Conservation (phyloP, 2,329 filamentous ascomycete genomes). For the Furcasterigmium furcatum region DNA sequence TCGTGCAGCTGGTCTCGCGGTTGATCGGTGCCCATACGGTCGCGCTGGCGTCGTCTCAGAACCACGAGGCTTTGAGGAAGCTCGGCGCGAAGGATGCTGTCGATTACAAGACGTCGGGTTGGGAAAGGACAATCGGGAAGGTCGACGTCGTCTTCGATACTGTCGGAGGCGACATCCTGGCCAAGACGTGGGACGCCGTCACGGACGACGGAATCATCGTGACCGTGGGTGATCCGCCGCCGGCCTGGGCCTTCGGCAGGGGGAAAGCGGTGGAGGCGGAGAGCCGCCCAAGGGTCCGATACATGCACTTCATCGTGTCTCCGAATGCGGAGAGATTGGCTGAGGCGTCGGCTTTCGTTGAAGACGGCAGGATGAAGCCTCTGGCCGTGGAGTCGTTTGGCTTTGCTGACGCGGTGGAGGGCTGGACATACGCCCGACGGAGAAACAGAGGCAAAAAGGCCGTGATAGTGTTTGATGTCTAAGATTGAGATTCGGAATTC, state of each 20-base stretch:
- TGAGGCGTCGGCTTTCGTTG: slow-evolving; percentile 15
- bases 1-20: slow-evolving; percentile 22
- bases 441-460: slow-evolving; percentile 19
- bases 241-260: slow-evolving; percentile 23
- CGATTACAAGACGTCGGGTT: slow-evolving; percentile 18
- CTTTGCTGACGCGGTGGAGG: slow-evolving; percentile 16
- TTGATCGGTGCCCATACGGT: slow-evolving; percentile 17
- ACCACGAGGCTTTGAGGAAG: slow-evolving; percentile 10
- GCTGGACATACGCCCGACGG: slow-evolving; percentile 18
- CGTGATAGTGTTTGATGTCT: slow-evolving; percentile 18
- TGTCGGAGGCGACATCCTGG: slow-evolving; percentile 21
- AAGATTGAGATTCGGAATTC: no score
- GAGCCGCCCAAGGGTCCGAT: slow-evolving; percentile 15
- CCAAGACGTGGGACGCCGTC: slow-evolving; percentile 23
- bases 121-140: slow-evolving; percentile 15
- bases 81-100: slow-evolving; percentile 18
- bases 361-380: slow-evolving; percentile 14
- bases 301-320: slow-evolving; percentile 24
- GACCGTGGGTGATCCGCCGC: slow-evolving; percentile 29
- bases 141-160: slow-evolving; percentile 28
- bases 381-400: slow-evolving; percentile 17
- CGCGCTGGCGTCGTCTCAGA: slow-evolving; percentile 20
- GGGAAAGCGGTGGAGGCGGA: slow-evolving; percentile 13
- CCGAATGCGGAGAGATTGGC: slow-evolving; percentile 14
- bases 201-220: slow-evolving; percentile 24